Conservation (phyloP, 2,329 filamentous ascomycete genomes). For the Ascochyta fabae region DNA sequence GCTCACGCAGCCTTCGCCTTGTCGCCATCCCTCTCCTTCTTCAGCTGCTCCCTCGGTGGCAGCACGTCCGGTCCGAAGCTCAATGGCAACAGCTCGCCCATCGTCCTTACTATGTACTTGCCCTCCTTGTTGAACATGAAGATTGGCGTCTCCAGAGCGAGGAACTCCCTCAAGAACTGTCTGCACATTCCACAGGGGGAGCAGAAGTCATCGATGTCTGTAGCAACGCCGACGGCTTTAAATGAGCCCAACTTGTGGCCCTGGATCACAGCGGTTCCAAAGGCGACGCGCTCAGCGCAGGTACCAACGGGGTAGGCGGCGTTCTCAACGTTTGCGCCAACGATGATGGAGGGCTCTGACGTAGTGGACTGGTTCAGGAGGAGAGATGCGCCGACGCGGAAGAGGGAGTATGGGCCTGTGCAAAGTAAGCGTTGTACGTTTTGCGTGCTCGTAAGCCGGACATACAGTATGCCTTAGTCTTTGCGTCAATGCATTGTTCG, state of each 20-base stretch:
- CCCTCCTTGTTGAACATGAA: constrained; percentile 92
- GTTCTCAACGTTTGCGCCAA: constrained; percentile 83
- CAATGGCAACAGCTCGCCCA: constrained; percentile 67
- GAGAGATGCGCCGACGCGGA: constrained; percentile 85
- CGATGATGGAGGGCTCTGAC: constrained; percentile 57
- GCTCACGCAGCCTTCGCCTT: constrained; percentile 27
- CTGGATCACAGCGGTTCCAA: constrained; percentile 75
- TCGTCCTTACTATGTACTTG: constrained; percentile 70
- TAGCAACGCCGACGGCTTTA: constrained; percentile 82
- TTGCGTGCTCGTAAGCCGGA: constrained; percentile 18
- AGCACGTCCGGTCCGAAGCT: constrained; percentile 61
- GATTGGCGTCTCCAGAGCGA: constrained; percentile 67
- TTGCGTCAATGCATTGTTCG: constrained; percentile 70
- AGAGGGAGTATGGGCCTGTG: constrained; percentile 81
- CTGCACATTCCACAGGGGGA: constrained; percentile 93
- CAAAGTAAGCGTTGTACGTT: background rate
- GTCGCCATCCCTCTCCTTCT: constrained; percentile 35
- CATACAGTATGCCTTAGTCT: constrained; percentile 79
- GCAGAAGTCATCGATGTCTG: constrained; percentile 65
- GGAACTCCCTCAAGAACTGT: constrained; percentile 70
- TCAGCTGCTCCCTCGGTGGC: constrained; percentile 44
- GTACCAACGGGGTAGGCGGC: constrained; percentile 92
- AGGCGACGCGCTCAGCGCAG: constrained; percentile 87
- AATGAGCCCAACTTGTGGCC: constrained; percentile 54
- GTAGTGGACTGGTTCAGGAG: constrained; percentile 54